Base-by-base conservation (phyloP, 192 early-diverging fungal genomes). In the Coemansia sp. region DNA sequence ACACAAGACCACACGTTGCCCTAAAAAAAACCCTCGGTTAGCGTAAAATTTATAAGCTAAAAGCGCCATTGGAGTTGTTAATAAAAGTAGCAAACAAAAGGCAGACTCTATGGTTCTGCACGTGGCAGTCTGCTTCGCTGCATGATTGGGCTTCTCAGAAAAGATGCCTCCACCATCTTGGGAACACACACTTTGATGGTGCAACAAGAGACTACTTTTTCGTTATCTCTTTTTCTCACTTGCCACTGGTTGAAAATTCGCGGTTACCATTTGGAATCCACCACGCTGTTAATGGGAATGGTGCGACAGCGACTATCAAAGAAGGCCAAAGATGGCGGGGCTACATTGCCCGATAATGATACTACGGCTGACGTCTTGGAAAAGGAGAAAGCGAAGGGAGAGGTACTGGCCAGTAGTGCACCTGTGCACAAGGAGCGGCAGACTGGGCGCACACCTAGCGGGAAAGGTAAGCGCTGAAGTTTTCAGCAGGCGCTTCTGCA, bases 361-460 rank as follows among this genome's bases (percentile, higher is more conserved):
- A 16, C 9, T 14, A 16, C 38, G 3, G 38, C 16, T 44, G 55
- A 53, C 22, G 38, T 21, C 38, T 25, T 24, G 27, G 27, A 12
- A 16, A 44, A 34, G 27, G 27, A 12, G 22, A 44, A 34, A 22
- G 31, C 60, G 9, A n/a, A 22, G 49, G 58, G 21, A 0, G 51
- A 28, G 38, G 38, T 27, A 16, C 18, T 14, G 7, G 21, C 28
- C 19, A 32, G 48, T 30, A 44, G 25, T 44, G 54, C 25, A 14
- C 28, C 30, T n/a, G 61, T 5, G 54, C 25, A 56, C 50, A 62
- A 67, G 14, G 56, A 64, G 54, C 67, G 44, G 10, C 54, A 66
- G 54, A 74, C 67, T 2, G 77, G 77, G 16, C 77, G 77, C 44
- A 80, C 77, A 6, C 64, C 77, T 30, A 71, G 70, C 27, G 77